A percentile compares a stretch with the other conserved stretches of the same genome.
Conservation (phyloP, 352 stramenopile species). For the Halophytophthora polymorphica region DNA sequence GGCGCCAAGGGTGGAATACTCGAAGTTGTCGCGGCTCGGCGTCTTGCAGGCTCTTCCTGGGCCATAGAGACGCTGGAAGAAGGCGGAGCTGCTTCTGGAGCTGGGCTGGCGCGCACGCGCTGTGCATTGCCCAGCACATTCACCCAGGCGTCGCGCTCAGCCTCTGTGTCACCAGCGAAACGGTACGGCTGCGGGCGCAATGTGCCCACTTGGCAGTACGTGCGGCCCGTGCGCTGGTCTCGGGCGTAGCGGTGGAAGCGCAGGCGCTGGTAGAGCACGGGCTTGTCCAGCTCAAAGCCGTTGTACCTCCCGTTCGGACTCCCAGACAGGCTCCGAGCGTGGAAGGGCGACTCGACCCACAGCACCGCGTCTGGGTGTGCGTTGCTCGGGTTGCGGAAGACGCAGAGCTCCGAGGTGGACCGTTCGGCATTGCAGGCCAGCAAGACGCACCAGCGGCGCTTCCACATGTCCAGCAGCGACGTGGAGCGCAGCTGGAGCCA, state of each 20-base stretch:
- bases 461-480: conserved; percentile 49
- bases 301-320: conserved; percentile 26
- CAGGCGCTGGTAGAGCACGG: conserved; percentile 35
- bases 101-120: conserved; percentile 6
- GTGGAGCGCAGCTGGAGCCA: conserved; percentile 50
- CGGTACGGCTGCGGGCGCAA: conserved; percentile 23
- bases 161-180: conserved; percentile 39
- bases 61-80: conserved; percentile 4
- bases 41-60: conserved; percentile 7
- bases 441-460: conserved; percentile 56
- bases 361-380: conserved; percentile 40
- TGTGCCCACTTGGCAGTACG: conserved; percentile 19
- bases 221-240: conserved; percentile 31
- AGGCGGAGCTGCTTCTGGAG: conserved; percentile 11
- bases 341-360: conserved; percentile 29
- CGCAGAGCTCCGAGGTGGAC: conserved; percentile 44
- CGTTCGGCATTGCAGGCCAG: conserved; percentile 46
- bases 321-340: conserved; percentile 21
- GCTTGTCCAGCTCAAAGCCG: conserved; percentile 39
- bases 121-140: conserved; percentile 21
- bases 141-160: conserved; percentile 37
- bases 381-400: conserved; percentile 42
- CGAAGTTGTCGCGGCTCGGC: conserved; percentile 1
- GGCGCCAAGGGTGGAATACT: conserved; percentile 4
- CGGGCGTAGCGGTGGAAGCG: conserved; percentile 23